Percentiles rank a stretch among this genome's conserved stretches.
These are phyloP conservation scores for Malassezia globosa DNA, from an alignment of 1,284 basidiomycete species.

Conservation along the genomic window DNA sequence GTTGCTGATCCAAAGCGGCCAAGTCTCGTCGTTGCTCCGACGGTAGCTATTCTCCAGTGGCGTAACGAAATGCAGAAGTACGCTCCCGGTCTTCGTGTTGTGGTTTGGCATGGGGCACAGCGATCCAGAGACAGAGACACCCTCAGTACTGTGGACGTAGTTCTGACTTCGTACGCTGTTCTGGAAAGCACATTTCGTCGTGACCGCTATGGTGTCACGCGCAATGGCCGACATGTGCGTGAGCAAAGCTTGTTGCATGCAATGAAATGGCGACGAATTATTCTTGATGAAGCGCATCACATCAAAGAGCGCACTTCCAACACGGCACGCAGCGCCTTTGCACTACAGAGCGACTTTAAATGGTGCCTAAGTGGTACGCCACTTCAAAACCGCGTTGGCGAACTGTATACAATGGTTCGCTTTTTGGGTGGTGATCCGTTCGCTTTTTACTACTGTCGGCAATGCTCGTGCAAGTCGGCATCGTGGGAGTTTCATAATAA, in stretches of 20 bases:
- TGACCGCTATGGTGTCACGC: slow-evolving; percentile 80
- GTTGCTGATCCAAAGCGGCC: slow-evolving; percentile 67
- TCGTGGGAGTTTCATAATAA: slow-evolving; percentile 82
- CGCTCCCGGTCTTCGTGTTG: slow-evolving; percentile 53
- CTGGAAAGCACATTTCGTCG: slow-evolving; percentile 86
- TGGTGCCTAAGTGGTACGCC: slow-evolving; percentile 99
- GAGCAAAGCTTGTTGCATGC: slow-evolving; percentile 76
- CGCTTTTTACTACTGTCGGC: slow-evolving; percentile 55
- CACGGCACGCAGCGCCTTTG: slow-evolving; percentile 90
- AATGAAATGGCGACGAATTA: slow-evolving; percentile 88
- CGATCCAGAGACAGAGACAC: slow-evolving; percentile 55
- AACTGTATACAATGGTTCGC: slow-evolving; percentile 81
- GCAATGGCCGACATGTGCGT: slow-evolving; percentile 71
- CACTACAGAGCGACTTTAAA: slow-evolving; percentile 64
- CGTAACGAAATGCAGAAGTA: slow-evolving; percentile 72
- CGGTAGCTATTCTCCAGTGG: slow-evolving; percentile 98
- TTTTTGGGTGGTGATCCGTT: slow-evolving; percentile 36
- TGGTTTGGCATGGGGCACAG: slow-evolving; percentile 77
- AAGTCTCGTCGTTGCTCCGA: slow-evolving; percentile 76
- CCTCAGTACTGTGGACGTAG: slow-evolving; percentile 76
- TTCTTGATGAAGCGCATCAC: slow-evolving; percentile 96
- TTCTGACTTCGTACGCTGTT: slow-evolving; percentile 55
- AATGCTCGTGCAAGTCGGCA: slow-evolving; percentile 72
- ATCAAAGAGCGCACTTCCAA: slow-evolving; percentile 78
- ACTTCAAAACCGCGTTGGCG: slow-evolving; percentile 68